Evolutionary conservation across 2,329 filamentous ascomycete species (phyloP).

Genomic region (Fusarium globosum): DNA sequence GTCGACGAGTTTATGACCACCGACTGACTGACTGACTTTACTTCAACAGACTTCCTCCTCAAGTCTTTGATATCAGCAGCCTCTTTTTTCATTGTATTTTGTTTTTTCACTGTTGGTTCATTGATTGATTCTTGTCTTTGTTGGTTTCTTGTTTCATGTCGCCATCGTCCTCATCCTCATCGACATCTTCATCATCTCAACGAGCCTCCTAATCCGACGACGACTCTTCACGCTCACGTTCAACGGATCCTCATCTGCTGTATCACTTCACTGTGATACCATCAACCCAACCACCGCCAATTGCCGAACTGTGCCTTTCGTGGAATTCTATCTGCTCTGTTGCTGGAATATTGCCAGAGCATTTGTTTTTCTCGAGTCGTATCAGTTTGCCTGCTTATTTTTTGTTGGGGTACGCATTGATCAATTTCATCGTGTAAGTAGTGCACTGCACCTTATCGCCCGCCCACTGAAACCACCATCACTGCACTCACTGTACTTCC

Average conservation of each 20-base stretch:
- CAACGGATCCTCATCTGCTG: constrained; percentile 19
- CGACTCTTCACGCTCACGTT: constrained; percentile 10
- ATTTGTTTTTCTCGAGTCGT: constrained; percentile 31
- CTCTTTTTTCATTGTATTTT: constrained; percentile 20
- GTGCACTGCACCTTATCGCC: constrained; percentile 2
- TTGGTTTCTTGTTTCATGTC: constrained; percentile 9
- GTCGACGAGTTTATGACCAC: constrained; percentile 40
- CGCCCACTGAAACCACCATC: neutral
- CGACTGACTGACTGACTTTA: constrained; percentile 37
- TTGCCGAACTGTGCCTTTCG: constrained; percentile 36
- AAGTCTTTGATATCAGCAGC: constrained; percentile 41
- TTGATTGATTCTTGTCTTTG: constrained; percentile 8
- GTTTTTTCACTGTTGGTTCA: constrained; percentile 2
- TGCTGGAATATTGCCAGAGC: constrained; percentile 56
- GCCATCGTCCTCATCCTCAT: neutral
- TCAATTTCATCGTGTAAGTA: constrained; percentile 39
- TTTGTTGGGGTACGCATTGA: constrained; percentile 20
- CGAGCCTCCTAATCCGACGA: constrained; percentile 31
- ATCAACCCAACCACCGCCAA: constrained; percentile 13
- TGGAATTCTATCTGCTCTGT: constrained; percentile 42
- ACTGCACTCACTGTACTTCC: constrained; percentile 14
- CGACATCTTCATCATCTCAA: neutral
- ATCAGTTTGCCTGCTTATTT: constrained; percentile 13
- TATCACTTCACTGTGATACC: constrained; percentile 38
- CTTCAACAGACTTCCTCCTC: neutral